Base-by-base conservation (phyloP, 805 yeast genomes). In the Clavispora santaluciae region DNA sequence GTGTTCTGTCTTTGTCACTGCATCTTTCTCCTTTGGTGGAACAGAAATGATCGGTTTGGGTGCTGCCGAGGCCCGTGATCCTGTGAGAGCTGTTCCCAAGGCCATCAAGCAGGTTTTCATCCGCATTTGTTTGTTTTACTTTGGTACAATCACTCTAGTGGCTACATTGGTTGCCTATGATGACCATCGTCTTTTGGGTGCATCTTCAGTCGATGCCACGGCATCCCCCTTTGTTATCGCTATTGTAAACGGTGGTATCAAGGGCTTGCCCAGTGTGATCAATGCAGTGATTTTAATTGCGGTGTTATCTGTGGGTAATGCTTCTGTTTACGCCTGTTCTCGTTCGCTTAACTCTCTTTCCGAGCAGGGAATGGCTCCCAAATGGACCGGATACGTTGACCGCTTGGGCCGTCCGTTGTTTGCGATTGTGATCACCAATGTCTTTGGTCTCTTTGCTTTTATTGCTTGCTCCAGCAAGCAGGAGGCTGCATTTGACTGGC, bases 1-100 rank as follows among this genome's bases (percentile, higher is more conserved):
- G 1, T 54, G 58, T 36, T 42, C 54, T 6, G 56, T 53, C 13
- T 51, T 53, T 47, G 50, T 41, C 35, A 36, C 40, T 4, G 43
- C 43, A 3, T 15, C 43, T 1, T 41, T 41, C 36, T 29, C 43
- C 15, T 41, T 41, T 26, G 40, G 35, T 8, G 43, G 43, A 4
- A 41, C 43, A 5, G 43, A 41, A 18, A 25, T 41, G 43, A 22
- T 41, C 6, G 43, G 43, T 4, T 20, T 41, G 18, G 43, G 35
- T 21, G 43, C 39, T 2, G 43, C 39, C n/a, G 43, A 41, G 33
- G 11, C 40, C 16, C 25, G 13, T 6, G 33, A 41, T 25, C 43
- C 43, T 11, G 13, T 24, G 2, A 25, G 13, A 22, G 25, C 43
- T 3, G 22, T 41, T 12, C 37, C 39, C 26, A 28, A 17, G 16